Percentiles rank a stretch among this genome's conserved stretches.
These are phyloP conservation scores for Cordyceps fumosorosea DNA, from an alignment of 2,329 filamentous ascomycete genomes.

Conservation along the genomic window DNA sequence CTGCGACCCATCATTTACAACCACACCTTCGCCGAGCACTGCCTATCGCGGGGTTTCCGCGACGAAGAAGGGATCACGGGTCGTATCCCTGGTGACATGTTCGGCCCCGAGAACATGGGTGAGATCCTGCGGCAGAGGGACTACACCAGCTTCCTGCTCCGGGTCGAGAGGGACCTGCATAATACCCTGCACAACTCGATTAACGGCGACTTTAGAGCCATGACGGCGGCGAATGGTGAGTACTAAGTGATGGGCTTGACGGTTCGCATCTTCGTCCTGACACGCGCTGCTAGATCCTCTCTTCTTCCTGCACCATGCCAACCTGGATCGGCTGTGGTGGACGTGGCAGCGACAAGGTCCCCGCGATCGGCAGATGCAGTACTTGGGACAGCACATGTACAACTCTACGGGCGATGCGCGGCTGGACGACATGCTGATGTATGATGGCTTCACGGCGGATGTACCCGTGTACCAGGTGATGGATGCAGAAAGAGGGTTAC, in stretches of 20 bases:
- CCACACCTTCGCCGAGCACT: no score
- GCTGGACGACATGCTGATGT: not conserved
- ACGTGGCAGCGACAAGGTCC: not conserved
- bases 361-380: not conserved
- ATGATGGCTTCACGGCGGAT: not conserved
- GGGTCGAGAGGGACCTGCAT: no score
- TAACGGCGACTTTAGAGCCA: not conserved
- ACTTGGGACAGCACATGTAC: not conserved
- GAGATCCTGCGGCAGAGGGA: not conserved
- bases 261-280: no score
- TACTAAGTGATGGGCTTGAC: no score
- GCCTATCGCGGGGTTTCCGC: conserved; percentile 5
- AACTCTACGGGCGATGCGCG: not conserved
- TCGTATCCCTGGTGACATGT: not conserved
- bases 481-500: not conserved
- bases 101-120: not conserved
- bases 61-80: not conserved
- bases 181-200: no score
- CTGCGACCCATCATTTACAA: no score
- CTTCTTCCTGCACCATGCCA: not conserved
- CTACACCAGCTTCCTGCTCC: no score
- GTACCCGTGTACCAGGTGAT: not conserved
- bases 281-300: not conserved
- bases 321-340: not conserved
- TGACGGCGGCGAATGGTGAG: not conserved